A percentile compares a stretch with the other conserved stretches of the same genome.
Conservation (phyloP, 805 yeast genomes). For the Candida succiphila region DNA sequence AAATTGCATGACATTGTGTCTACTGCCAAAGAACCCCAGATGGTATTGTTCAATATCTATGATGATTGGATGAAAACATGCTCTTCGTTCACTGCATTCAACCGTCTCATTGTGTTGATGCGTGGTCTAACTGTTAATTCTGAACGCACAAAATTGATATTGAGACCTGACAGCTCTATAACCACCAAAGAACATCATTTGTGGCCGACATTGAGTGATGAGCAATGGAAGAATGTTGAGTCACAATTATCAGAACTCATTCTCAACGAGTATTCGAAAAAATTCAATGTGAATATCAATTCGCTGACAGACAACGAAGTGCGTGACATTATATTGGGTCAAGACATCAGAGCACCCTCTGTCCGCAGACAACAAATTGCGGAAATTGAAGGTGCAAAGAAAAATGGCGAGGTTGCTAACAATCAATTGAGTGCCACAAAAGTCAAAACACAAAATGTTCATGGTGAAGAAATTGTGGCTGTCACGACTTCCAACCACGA, state of each 20-base stretch:
- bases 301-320: constrained; percentile 89
- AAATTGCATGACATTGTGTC: constrained; percentile 70
- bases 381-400: constrained; percentile 49
- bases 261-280: constrained; percentile 72
- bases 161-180: constrained; percentile 66
- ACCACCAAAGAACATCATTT: constrained; percentile 69
- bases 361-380: constrained; percentile 77
- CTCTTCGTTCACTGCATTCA: constrained; percentile 89
- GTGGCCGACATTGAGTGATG: constrained; percentile 87
- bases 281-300: constrained; percentile 76
- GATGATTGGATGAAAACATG: constrained; percentile 88
- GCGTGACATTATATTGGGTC: constrained; percentile 89
- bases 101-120: constrained; percentile 72
- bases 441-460: constrained; percentile 78
- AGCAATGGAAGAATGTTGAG: constrained; percentile 90
- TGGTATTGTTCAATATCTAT: constrained; percentile 82
- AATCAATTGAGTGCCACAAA: constrained; percentile 66
- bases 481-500: constrained; percentile 89
- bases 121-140: constrained; percentile 73
- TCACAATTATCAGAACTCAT: constrained; percentile 81
- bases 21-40: constrained; percentile 86
- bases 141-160: constrained; percentile 64
- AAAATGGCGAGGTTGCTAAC: constrained; percentile 28
- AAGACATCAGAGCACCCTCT: constrained; percentile 86
- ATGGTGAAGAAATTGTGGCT: constrained; percentile 92